Percentiles rank a stretch among this genome's conserved stretches.
phyloP scores from a whole-genome alignment of 1,139 yeast genomes.

The Nakaseomyces uthaithaninus region DNA sequence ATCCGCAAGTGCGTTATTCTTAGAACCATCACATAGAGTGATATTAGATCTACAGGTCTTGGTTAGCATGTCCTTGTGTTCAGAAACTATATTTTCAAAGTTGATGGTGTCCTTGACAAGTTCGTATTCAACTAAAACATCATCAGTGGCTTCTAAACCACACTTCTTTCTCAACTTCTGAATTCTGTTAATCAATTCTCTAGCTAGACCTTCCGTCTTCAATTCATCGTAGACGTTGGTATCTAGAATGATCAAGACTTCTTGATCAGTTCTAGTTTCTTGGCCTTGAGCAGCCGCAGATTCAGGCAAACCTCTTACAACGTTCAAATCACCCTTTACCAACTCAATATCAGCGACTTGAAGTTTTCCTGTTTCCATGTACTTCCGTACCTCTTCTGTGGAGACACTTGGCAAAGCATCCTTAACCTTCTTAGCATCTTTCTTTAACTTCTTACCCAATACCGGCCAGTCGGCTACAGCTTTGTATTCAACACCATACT shows the following conservation, averaged over 20 bases:
- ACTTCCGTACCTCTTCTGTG: conserved; percentile 74
- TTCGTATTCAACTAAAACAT: conserved; percentile 76
- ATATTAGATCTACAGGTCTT: conserved; percentile 61
- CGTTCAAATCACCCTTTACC: conserved; percentile 80
- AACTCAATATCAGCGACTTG: conserved; percentile 85
- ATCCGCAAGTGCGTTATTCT: conserved; percentile 55
- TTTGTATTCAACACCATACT: conserved; percentile 83
- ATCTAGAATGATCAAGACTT: conserved; percentile 81
- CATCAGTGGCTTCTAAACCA: conserved; percentile 91
- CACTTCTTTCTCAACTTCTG: conserved; percentile 97
- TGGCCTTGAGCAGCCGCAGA: conserved; percentile 55
- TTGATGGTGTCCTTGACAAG: conserved; percentile 63
- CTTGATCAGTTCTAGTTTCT: conserved; percentile 81
- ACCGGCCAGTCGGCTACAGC: conserved; percentile 99
- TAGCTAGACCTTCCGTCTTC: conserved; percentile 88
- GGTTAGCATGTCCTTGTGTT: conserved; percentile 59
- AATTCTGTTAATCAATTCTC: conserved; percentile 93
- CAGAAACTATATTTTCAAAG: conserved; percentile 53
- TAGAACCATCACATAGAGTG: conserved; percentile 32
- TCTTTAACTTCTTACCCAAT: conserved; percentile 91
- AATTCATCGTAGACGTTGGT: conserved; percentile 80
- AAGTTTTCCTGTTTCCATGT: conserved; percentile 63
- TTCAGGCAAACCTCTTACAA: conserved; percentile 79
- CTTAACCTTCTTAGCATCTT: conserved; percentile 88
- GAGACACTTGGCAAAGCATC: conserved; percentile 79